phyloP scores from a whole-genome alignment of 164 flowering plant genomes.

The Sedum album region DNA sequence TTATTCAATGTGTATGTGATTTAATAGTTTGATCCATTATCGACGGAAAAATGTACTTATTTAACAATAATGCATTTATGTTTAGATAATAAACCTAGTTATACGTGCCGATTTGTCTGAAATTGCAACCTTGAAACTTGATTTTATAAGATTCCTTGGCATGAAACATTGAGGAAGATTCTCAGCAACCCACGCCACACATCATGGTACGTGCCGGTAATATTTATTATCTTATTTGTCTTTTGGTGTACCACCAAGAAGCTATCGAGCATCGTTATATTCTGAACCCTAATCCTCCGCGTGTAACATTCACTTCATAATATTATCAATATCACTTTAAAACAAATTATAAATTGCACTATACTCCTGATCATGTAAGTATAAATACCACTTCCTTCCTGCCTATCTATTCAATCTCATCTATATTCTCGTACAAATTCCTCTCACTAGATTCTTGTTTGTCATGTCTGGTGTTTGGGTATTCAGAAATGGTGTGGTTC shows the following conservation, averaged over 20 bases:
- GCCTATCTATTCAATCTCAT: neutral
- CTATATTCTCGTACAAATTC: neutral
- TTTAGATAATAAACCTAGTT: too few relatives aligned
- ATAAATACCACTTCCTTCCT: neutral
- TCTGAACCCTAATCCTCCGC: neutral
- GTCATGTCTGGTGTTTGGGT: constrained; percentile 92
- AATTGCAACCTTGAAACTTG: neutral
- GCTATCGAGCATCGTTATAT: neutral
- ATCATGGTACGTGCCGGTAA: neutral
- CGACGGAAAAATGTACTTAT: too few relatives aligned
- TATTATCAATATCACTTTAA: neutral
- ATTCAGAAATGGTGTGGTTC: constrained; percentile 73
- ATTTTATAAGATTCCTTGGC: neutral
- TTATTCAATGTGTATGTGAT: too few relatives aligned
- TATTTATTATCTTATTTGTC: neutral
- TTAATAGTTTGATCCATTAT: too few relatives aligned
- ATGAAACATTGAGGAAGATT: neutral
- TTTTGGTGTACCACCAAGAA: neutral
- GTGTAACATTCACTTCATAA: neutral
- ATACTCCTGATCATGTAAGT: neutral
- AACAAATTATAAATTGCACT: neutral
- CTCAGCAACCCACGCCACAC: neutral
- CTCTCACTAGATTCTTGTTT: neutral
- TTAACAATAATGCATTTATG: too few relatives aligned
- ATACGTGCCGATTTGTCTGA: neutral